A percentile compares a stretch with the other conserved stretches of the same genome.
Conservation (phyloP, 768 basidiomycete species). For the Termitomyces sp. region DNA sequence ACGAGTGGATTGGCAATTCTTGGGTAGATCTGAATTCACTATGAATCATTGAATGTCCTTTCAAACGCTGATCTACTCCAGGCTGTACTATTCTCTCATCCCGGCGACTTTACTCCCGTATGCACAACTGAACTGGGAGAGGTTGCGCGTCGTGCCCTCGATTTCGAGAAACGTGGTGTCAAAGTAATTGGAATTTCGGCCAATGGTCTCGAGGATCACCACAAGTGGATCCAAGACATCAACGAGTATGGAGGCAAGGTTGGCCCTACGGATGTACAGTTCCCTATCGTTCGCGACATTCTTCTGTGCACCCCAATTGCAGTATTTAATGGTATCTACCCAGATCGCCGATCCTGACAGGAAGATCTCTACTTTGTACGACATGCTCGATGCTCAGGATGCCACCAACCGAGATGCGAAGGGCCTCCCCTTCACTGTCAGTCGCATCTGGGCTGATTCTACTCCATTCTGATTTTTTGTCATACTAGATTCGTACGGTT, state of each 20-base stretch:
- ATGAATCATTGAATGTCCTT: neutral
- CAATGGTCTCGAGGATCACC: conserved; percentile 82
- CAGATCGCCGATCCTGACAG: conserved; percentile 93
- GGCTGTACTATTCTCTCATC: conserved; percentile 93
- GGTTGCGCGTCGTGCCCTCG: conserved; percentile 80
- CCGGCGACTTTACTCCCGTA: conserved; percentile 89
- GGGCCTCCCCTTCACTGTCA: conserved; percentile 90
- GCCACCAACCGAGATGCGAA: conserved; percentile 82
- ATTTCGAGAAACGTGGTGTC: conserved; percentile 85
- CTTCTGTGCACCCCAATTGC: neutral
- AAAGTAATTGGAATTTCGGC: conserved; percentile 94
- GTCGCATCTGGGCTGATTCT: conserved; percentile 5
- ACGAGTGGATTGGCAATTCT: conserved; percentile 85
- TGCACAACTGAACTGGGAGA: conserved; percentile 98
- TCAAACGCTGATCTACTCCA: conserved; percentile 21
- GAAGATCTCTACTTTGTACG: conserved; percentile 81
- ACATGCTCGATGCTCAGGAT: conserved; percentile 97
- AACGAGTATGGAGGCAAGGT: conserved; percentile 70
- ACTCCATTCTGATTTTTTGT: neutral
- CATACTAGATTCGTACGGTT: conserved; percentile 83
- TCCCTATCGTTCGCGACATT: conserved; percentile 74
- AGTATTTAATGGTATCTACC: neutral
- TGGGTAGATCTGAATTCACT: conserved; percentile 56
- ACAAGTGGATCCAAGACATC: conserved; percentile 88
- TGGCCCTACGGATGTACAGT: conserved; percentile 73